Base-by-base conservation (phyloP, 176 grass and related monocot genomes). In the Hordeum marinum region DNA sequence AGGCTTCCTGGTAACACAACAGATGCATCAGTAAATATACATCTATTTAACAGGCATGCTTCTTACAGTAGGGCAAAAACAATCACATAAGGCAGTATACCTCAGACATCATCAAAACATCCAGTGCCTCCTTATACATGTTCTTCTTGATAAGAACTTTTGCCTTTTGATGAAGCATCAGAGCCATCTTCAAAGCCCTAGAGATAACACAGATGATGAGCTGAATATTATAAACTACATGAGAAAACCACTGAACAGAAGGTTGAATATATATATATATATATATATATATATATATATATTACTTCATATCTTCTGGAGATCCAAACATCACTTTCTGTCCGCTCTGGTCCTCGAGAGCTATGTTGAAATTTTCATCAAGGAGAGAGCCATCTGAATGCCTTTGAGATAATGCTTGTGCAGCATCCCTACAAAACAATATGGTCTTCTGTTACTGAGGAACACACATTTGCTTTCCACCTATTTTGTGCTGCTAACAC, bases 321-420 rank as follows among this genome's bases (percentile, higher is more conserved):
- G 91, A 94, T 86, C 87, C 91, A 90, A 99, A 91, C 68, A 90
- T 89, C 71, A 99, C 69, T 89, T 95, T 96, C 80, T 99, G 82
- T 64, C 93, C 93, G 73, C 84, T 96, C 85, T 99, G 93, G 91
- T 99, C 90, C 80, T 99, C 96, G 11, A 99, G 96, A 83, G 95
- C 93, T 63, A 99, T 82, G 71, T 94, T 94, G 79, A 90, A 99
- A 68, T 96, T 88, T 82, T 99, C 84, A 11, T 87, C 68, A 75
- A 82, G 93, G 76, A 92, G 84, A 18, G 96, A 94, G 18, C 96
- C 96, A 85, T 96, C 96, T 5, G 90, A 83, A 89, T 99, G 96
- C 84, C 93, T 99, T 69, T 96, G 91, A 71, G 86, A 82, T 72
- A 99, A 59, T 80, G 91, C 67, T 82, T 94, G 86, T 13, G 93